Base-by-base conservation (phyloP, 108 stramenopile species). In the Cyclotella cryptica region DNA sequence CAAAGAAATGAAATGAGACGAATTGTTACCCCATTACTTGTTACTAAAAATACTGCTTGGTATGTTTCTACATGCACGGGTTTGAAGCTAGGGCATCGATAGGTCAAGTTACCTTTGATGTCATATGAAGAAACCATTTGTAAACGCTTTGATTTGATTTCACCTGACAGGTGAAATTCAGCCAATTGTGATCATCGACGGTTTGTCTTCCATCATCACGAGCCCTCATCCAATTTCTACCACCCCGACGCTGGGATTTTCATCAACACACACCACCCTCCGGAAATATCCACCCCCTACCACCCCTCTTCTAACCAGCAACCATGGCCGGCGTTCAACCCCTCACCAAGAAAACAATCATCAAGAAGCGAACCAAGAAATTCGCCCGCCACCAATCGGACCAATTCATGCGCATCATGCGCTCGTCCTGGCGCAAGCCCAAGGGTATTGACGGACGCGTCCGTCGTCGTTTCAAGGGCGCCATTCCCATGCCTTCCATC, bases 381-480 rank as follows among this genome's bases (percentile, higher is more conserved):
- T 99, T 99, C 95, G 97, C 96, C 73, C 96, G 99, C 60, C 98
- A 98, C 84, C 98, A 99, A 87, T 78, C 95, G 15, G 96, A 99
- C 84, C 94, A 87, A 57, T 99, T 99, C 85, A 93, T 95, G 85
- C 97, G 98, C 68, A 98, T 99, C 85, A 85, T 72, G 21, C 85
- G 92, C 81, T 92, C 96, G 24, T 96, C 96, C 44, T 99, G 99
- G 99, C 92, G 99, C 71, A 98, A 97, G 85, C 98, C 98, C 57
- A 98, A 99, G 91, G 99, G 99, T 98, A 99, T 99, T 78, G 99
- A 99, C 88, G 96, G 96, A 82, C 98, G 99, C 75, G 98, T 98
- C 73, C 96, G 98, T 74, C 96, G 98, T 87, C 95, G 98, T 71
- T 99, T 99, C 96, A 99, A 99, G 96, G 99, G 99, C 66, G 92